Conservation (phyloP, 306 rosid genomes). For the Trifolium pratense region DNA sequence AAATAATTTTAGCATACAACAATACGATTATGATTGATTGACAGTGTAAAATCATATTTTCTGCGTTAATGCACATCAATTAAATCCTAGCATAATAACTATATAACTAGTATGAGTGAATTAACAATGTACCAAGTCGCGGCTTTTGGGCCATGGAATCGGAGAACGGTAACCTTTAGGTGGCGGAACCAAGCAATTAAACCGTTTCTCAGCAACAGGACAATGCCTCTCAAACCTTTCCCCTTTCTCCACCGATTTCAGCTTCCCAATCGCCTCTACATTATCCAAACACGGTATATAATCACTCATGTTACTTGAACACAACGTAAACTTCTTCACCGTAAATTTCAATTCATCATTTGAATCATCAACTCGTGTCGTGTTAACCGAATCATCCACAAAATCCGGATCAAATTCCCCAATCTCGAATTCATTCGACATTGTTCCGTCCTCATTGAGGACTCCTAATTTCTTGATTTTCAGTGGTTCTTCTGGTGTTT, state of each 20-base stretch:
- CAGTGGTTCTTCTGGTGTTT: conserved; percentile 11
- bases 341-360: conserved; percentile 22
- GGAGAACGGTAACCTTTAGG: conserved; percentile 74
- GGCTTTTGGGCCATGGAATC: conserved; percentile 92
- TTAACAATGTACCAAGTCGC: conserved; percentile 69
- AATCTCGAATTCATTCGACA: conserved; percentile 85
- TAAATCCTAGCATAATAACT: too few relatives aligned
- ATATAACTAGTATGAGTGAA: background rate
- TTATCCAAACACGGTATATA: conserved; percentile 93
- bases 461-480: conserved; percentile 66
- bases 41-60: too few relatives aligned
- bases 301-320: conserved; percentile 64
- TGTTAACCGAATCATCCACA: conserved; percentile 52
- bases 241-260: conserved; percentile 65
- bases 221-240: conserved; percentile 87
- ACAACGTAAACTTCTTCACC: conserved; percentile 54
- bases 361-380: conserved; percentile 35
- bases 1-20: too few relatives aligned
- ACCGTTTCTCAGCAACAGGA: conserved; percentile 52
- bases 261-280: conserved; percentile 58
- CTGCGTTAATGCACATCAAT: too few relatives aligned
- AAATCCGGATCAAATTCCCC: conserved; percentile 67
- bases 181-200: conserved; percentile 84
- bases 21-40: too few relatives aligned
- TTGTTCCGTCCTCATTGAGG: conserved; percentile 77